These are phyloP conservation scores for Ziziphus jujuba DNA, from an alignment of 306 rosid species.

Conservation along the genomic window DNA sequence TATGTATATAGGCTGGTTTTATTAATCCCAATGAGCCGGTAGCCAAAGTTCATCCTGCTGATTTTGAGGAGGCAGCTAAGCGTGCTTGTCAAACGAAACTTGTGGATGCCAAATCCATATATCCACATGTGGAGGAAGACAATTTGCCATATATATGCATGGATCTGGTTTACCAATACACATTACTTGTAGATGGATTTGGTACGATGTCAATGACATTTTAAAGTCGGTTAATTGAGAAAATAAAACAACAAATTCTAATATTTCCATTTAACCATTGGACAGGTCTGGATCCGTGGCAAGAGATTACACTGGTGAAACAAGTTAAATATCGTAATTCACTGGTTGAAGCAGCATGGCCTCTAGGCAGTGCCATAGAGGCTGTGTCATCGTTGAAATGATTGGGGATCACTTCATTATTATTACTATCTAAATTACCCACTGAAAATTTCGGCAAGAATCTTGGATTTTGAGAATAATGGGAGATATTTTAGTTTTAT, in stretches of 20 bases:
- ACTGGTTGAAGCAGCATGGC: slow-evolving; percentile 99
- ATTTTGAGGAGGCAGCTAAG: slow-evolving; percentile 85
- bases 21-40: slow-evolving; percentile 60
- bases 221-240: slow-evolving; percentile 4
- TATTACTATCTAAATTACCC: not conserved
- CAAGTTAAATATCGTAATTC: slow-evolving; percentile 67
- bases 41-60: slow-evolving; percentile 61
- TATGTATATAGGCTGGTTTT: slow-evolving; percentile 71
- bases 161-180: slow-evolving; percentile 91
- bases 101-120: slow-evolving; percentile 57
- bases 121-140: slow-evolving; percentile 51
- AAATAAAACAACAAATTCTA: slow-evolving; percentile 16
- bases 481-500: slow-evolving; percentile 6
- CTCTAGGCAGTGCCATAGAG: slow-evolving; percentile 96
- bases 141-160: slow-evolving; percentile 94
- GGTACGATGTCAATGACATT: slow-evolving; percentile 48
- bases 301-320: slow-evolving; percentile 93
- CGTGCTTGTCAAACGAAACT: slow-evolving; percentile 83
- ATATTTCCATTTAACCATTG: slow-evolving; percentile 17
- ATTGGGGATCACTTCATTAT: slow-evolving; percentile 6
- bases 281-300: slow-evolving; percentile 90
- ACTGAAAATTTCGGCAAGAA: slow-evolving; percentile 14
- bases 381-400: slow-evolving; percentile 65
- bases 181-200: slow-evolving; percentile 87
- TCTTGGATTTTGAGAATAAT: slow-evolving; percentile 22